Conservation (phyloP, 352 stramenopile species). For the Pythium phragmiticola region DNA sequence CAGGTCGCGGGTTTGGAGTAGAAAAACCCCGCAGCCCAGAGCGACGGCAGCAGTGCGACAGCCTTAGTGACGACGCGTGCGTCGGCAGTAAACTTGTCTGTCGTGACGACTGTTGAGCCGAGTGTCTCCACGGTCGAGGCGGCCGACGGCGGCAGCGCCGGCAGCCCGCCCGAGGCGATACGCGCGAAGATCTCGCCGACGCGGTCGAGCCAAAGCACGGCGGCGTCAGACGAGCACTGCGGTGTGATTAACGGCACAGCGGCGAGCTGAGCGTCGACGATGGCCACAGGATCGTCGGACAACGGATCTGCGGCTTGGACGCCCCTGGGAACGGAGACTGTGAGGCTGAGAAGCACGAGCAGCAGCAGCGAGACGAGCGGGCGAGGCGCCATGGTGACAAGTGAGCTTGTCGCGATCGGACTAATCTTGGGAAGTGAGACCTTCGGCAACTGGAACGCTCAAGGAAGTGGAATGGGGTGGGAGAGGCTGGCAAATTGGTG, state of each 20-base stretch:
- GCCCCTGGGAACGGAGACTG: constrained; percentile 1
- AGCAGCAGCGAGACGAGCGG: constrained; percentile 11
- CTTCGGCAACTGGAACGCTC: not conserved
- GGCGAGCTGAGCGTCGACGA: constrained; percentile 34
- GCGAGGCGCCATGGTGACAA: not conserved
- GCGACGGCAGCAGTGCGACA: constrained; percentile 37
- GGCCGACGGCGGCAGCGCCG: constrained; percentile 34
- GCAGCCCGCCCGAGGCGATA: constrained; percentile 40
- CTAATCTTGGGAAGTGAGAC: not conserved
- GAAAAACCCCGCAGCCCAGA: constrained; percentile 58
- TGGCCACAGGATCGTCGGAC: constrained; percentile 9
- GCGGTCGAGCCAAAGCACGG: constrained; percentile 33
- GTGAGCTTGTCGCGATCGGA: not conserved
- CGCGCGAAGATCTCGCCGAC: constrained; percentile 47
- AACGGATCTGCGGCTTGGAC: not conserved
- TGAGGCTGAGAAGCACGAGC: not conserved
- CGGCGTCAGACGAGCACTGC: constrained; percentile 18
- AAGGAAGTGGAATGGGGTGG: too few species aligned
- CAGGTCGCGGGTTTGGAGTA: constrained; percentile 42
- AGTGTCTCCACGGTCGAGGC: constrained; percentile 39
- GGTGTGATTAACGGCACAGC: constrained; percentile 33
- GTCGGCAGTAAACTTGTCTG: constrained; percentile 28
- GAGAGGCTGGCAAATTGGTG: not conserved
- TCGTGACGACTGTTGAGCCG: constrained; percentile 26
- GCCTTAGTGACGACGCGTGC: constrained; percentile 31